Base-by-base conservation (phyloP, 768 basidiomycete genomes). In the Pleurotus tuber-regium region DNA sequence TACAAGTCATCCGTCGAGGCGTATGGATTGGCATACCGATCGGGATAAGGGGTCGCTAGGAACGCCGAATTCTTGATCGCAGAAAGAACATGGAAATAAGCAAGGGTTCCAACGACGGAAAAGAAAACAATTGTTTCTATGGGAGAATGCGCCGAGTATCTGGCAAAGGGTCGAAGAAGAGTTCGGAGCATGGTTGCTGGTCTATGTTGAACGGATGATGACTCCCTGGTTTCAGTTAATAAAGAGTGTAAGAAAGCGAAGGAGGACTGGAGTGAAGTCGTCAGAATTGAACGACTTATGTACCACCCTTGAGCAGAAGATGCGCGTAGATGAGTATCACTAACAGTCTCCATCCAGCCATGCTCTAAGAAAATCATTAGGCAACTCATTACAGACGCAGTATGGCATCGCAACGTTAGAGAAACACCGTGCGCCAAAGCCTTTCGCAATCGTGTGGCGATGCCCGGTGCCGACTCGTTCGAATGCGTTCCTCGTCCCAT, bases 121-220 rank as follows among this genome's bases (percentile, higher is more conserved):
- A 92, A 88, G 66, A 84, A 82, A 51, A 97, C 93, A 56, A 97
- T 92, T 6, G 89, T 88, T 63, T 98, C 95, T 56, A 92, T 89
- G 43, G 89, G 89, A 4, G 76, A 84, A 65, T 83, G 83, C 12
- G 86, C 86, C 1, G 87, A 83, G 55, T 86, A 84, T 11, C 77
- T 77, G 3, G 87, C 87, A 57, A 91, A 73, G 1, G 87, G 85
- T 35, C 46, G 46, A 31, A 48, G 29, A 19, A 48, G 46, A 9
- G 46, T 48, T 30, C 46, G 46, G 30, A 48, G 35, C 46, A 48
- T 48, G 29, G 28, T 48, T 21, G 46, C n/a, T n/a, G n/a, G n/a
- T n/a, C n/a, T n/a, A n/a, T n/a, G n/a, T n/a, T n/a, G n/a, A n/a
- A n/a, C n/a, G n/a, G n/a, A n/a, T n/a, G n/a, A n/a, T 21, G n/a